Percentiles rank a stretch among this genome's conserved stretches.
These are phyloP conservation scores for Russula sp. DNA, from an alignment of 768 basidiomycete genomes.

Conservation along the genomic window DNA sequence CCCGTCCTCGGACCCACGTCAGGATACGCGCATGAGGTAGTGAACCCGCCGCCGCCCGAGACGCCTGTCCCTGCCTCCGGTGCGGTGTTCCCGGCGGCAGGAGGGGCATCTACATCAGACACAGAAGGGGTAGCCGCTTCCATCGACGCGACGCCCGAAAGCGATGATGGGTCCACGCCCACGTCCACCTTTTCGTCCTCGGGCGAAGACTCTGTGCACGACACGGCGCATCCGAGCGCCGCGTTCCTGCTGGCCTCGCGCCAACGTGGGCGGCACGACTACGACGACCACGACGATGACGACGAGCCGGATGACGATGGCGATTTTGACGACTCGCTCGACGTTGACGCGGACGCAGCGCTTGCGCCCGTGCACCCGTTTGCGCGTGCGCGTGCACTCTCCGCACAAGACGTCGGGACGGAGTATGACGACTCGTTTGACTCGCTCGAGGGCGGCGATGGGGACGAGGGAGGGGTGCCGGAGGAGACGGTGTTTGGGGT, in stretches of 20 bases:
- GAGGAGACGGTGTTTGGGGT: constrained; percentile 74
- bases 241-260: constrained; percentile 62
- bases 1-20: background rate
- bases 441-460: constrained; percentile 38
- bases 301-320: constrained; percentile 23
- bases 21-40: constrained; percentile 26
- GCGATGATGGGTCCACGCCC: constrained; percentile 37
- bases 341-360: constrained; percentile 41
- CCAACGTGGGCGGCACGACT: constrained; percentile 21
- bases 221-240: constrained; percentile 59
- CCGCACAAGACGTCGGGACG: constrained; percentile 3
- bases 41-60: constrained; percentile 15
- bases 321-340: constrained; percentile 33
- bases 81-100: constrained; percentile 18
- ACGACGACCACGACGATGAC: constrained; percentile 16
- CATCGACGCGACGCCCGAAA: constrained; percentile 17
- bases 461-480: constrained; percentile 31
- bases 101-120: background rate
- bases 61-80: constrained; percentile 28
- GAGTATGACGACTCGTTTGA: constrained; percentile 42
- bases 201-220: constrained; percentile 47
- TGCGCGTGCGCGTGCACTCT: constrained; percentile 34
- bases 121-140: background rate
- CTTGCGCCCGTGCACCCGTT: constrained; percentile 56
- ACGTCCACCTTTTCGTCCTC: constrained; percentile 50